Evolutionary conservation across 805 yeast genomes (phyloP).

Genomic region (Ogataea pini): DNA sequence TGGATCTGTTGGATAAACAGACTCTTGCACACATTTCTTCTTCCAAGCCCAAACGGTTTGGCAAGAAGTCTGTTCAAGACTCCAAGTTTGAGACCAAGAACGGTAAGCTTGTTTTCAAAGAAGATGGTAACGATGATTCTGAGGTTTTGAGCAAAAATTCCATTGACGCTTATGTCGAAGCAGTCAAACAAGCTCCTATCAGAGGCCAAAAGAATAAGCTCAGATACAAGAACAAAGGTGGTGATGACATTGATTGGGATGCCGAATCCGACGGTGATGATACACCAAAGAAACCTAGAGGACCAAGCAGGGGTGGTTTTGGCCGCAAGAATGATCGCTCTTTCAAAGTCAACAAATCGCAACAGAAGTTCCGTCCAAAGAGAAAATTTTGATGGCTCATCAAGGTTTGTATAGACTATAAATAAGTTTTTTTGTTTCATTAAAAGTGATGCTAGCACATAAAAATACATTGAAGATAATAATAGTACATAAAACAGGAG

Average conservation of each 20-base stretch:
- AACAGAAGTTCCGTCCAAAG: constrained; percentile 56
- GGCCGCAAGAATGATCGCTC: constrained; percentile 18
- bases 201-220: constrained; percentile 91
- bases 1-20: constrained; percentile 84
- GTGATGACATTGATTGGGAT: constrained; percentile 55
- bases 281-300: constrained; percentile 12
- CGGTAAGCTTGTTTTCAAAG: constrained; percentile 71
- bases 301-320: constrained; percentile 28
- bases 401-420: neutral
- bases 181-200: constrained; percentile 88
- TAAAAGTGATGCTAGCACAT: neutral
- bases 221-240: constrained; percentile 61
- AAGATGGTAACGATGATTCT: constrained; percentile 52
- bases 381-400: constrained; percentile 51
- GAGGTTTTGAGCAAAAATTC: constrained; percentile 52
- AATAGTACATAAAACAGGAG: neutral
- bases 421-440: neutral
- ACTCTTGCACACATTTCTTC: constrained; percentile 88
- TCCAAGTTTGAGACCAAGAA: constrained; percentile 51
- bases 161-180: constrained; percentile 90
- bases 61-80: constrained; percentile 42
- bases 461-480: neutral
- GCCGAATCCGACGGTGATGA: constrained; percentile 34
- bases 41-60: constrained; percentile 68
- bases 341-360: constrained; percentile 33